phyloP scores from a whole-genome alignment of 2,329 filamentous ascomycete species.

The Ilyonectria robusta region DNA sequence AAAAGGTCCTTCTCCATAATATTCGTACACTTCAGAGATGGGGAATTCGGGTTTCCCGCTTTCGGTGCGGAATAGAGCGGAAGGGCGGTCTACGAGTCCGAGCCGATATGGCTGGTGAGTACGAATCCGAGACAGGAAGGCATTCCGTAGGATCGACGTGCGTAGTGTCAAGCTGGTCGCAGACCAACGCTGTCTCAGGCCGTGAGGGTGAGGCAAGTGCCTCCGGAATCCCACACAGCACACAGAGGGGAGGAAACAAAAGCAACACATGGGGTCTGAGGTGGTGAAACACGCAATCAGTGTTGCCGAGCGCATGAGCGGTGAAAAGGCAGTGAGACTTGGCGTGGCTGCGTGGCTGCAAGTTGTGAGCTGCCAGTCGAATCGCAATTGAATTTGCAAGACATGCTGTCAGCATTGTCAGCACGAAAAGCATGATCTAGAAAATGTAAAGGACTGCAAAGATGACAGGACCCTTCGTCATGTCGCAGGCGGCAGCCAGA shows the following conservation, averaged over 20 bases:
- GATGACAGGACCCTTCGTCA: neutral
- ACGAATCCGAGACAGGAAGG: constrained; percentile 9
- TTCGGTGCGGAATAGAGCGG: constrained; percentile 3
- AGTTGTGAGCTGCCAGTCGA: constrained; percentile 3
- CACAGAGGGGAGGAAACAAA: constrained; percentile 5
- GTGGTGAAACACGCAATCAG: constrained; percentile 17
- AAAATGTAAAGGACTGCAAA: neutral
- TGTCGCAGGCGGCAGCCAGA: neutral
- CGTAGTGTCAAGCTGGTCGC: neutral
- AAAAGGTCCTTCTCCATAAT: constrained; percentile 6
- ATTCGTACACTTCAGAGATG: neutral
- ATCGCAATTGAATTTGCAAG: neutral
- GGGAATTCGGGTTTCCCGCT: constrained; percentile 9
- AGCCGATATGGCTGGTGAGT: neutral
- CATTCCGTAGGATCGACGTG: constrained; percentile 4
- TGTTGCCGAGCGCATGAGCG: constrained; percentile 7
- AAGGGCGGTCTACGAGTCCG: constrained; percentile 7
- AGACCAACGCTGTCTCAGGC: constrained; percentile 18
- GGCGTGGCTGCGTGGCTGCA: neutral
- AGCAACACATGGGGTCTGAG: constrained; percentile 9
- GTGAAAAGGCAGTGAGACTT: constrained; percentile 17
- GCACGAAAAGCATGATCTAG: neutral
- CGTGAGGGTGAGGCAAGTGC: constrained; percentile 3
- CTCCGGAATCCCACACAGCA: neutral
- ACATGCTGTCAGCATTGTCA: constrained; percentile 4